phyloP scores from a whole-genome alignment of 2,329 filamentous ascomycete species.

The Calonectria pauciramosa region DNA sequence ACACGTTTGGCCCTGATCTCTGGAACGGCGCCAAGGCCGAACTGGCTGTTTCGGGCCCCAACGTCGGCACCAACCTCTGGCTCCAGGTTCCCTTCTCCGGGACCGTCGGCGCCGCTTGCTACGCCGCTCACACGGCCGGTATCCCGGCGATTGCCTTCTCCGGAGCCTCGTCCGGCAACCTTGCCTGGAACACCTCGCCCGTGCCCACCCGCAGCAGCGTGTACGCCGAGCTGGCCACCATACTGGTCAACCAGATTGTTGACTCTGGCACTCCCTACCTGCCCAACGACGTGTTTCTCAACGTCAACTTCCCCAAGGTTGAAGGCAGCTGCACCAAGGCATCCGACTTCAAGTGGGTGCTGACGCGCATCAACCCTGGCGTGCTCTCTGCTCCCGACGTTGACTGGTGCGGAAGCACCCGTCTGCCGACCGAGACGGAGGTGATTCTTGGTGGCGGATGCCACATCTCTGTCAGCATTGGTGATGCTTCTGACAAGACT shows the following conservation, averaged over 20 bases:
- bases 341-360: slow-evolving; percentile 72
- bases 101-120: slow-evolving; percentile 75
- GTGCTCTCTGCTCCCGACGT: slow-evolving; percentile 68
- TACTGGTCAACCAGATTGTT: slow-evolving; percentile 69
- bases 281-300: slow-evolving; percentile 72
- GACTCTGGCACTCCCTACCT: slow-evolving; percentile 73
- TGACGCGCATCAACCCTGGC: slow-evolving; percentile 72
- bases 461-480: slow-evolving; percentile 74
- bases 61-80: slow-evolving; percentile 71
- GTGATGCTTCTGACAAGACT: slow-evolving; percentile 70
- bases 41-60: slow-evolving; percentile 76
- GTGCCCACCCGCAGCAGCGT: slow-evolving; percentile 67
- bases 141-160: slow-evolving; percentile 80
- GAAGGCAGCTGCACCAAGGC: slow-evolving; percentile 63
- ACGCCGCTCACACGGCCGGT: slow-evolving; percentile 66
- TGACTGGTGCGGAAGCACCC: slow-evolving; percentile 65
- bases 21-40: slow-evolving; percentile 69
- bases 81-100: slow-evolving; percentile 71
- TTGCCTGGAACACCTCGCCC: slow-evolving; percentile 68
- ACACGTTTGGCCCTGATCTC: slow-evolving; percentile 65
- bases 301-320: slow-evolving; percentile 77
- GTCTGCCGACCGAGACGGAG: slow-evolving; percentile 71
- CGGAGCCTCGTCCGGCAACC: slow-evolving; percentile 63
- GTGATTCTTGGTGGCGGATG: slow-evolving; percentile 68
- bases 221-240: slow-evolving; percentile 75